Conservation (phyloP, 495 filamentous ascomycete species). For the Friedmanniomyces simplex region DNA sequence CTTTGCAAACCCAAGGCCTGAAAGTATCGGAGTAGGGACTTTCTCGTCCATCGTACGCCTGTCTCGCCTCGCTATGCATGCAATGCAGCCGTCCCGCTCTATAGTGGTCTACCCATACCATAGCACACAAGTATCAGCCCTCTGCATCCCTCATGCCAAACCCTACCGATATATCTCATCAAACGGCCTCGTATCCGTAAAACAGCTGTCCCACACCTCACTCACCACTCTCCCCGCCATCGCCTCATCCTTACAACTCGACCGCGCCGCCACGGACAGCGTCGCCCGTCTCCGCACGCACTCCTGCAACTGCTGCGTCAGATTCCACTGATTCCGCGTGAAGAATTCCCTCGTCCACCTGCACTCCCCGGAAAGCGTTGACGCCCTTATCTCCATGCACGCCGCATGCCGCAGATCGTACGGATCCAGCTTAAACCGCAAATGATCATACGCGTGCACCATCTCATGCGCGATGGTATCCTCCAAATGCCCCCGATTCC, state of each 20-base stretch:
- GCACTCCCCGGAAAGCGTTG: constrained; percentile 86
- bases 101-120: no score
- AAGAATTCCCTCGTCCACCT: constrained; percentile 82
- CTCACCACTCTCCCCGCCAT: constrained; percentile 84
- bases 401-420: constrained; percentile 75
- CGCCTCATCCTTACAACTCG: constrained; percentile 71
- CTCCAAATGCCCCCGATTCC: constrained; percentile 65
- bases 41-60: no score
- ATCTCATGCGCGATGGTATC: constrained; percentile 96
- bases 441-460: constrained; percentile 91
- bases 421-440: constrained; percentile 83
- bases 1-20: no score
- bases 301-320: constrained; percentile 86
- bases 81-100: no score
- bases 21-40: no score
- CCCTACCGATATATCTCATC: constrained; percentile 66
- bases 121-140: neutral
- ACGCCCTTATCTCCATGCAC: constrained; percentile 95
- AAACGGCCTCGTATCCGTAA: constrained; percentile 85
- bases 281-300: constrained; percentile 77
- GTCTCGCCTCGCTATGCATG: no score
- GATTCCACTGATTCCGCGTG: constrained; percentile 66
- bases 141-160: neutral
- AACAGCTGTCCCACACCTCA: constrained; percentile 96
- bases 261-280: constrained; percentile 60